Evolutionary conservation across 163 green algal species (phyloP), one percentile per base, ranked within the genome.

Genomic region (Scenedesmus sp.): DNA sequence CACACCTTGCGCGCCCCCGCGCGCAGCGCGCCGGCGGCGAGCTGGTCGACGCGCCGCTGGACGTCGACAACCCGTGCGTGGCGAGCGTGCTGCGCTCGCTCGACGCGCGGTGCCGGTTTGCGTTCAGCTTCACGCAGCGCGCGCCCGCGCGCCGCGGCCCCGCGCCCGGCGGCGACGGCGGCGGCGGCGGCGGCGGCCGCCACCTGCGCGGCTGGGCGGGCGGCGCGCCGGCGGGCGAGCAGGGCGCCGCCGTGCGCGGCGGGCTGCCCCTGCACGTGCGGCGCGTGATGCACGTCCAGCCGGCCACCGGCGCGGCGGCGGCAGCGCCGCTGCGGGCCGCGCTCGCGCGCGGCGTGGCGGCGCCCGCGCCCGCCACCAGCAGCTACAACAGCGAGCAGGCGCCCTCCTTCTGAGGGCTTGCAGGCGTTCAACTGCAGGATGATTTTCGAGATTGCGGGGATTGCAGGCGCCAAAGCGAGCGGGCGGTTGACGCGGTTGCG

Each of bases 111-210:
- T 53, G 69, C 34, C 39, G 69, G 14, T 77, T 77, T 31, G 69
- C 69, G 36, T 77, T 77, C 69, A 67, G 53, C 28, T 77, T 77
- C 34, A n/a, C 53, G 58, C 24, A 77, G 57, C 54, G 29, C 33
- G n/a, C 18, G 67, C 11, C 11, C 56, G 20, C 13, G 42, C 22
- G 39, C 6, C 7, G 39, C 39, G 39, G 39, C 39, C 39, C 10
- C 39, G 39, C 10, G 7, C 6, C 39, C 7, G 7, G 39, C 39
- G 39, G 39, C 39, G 39, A 10, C 39, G 58, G 58, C 4, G 58
- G 14, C 11, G 58, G 31, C 0, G 17, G 3, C 24, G 29, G 31
- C 31, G 14, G 31, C 4, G 33, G 56, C 3, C 15, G 39, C 15
- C 10, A 64, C 2, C 2, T 39, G 56, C n/a, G 22, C 26, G 28